Evolutionary conservation across 2,329 filamentous ascomycete species (phyloP), one percentile per base, ranked within the genome.

Genomic region (Parascedosporium putredinis): DNA sequence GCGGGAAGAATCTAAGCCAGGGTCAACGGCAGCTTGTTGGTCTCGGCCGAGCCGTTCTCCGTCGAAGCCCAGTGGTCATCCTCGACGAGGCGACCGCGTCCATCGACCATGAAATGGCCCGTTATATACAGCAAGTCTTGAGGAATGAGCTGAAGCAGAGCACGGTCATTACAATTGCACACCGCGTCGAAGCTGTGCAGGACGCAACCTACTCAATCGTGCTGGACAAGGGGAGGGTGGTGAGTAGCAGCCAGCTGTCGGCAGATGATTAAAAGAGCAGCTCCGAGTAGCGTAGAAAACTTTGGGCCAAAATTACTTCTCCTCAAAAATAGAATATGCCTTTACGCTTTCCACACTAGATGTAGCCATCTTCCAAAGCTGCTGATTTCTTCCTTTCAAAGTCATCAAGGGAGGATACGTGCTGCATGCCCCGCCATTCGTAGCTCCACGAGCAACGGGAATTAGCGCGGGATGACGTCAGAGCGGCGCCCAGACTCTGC

Each of bases 81-180:
- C 61, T 81, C n/a, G 79, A 83, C 52, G 79, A 83, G 62, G 80
- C 79, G 2, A 83, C 80, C 3, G 79, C 79, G 2, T 79, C 74
- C 1, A 81, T 83, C 47, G 80, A 83, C 51, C 71, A 72, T 44
- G 70, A 67, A 50, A 83, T 80, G 1, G 79, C 80, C 0, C 67
- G 69, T 18, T 68, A 70, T 20, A 79, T 83, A 50, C 79, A 83
- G 61, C 65, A 73, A 12, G 67, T 83, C 2, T 58, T 83, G 34
- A 62, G 78, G 3, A 69, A 74, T 22, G 78, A 81, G 58, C 65
- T 83, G 42, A 58, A 60, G 3, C 53, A 69, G 12, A 79, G 75
- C 55, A 83, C 80, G 0, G 78, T 84, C 2, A 79, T 84, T 38
- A 81, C 79, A 0, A 82, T 84, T 59, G 79, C 80, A n/a, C 80